These are phyloP conservation scores for Herpetomonas samuelpessoai DNA, from an alignment of 208 protist species.

Conservation along the genomic window DNA sequence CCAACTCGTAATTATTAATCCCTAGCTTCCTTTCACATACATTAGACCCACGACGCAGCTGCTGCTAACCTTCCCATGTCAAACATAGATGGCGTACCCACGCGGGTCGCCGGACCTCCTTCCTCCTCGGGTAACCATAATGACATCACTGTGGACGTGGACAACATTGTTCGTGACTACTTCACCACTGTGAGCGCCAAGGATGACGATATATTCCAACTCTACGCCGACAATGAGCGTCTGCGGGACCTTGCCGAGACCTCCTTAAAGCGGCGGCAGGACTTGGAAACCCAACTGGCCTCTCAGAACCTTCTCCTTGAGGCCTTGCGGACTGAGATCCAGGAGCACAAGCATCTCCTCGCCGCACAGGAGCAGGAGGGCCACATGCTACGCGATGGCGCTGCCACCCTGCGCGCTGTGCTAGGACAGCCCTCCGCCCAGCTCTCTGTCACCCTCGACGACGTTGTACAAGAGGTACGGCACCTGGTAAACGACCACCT, in stretches of 20 bases:
- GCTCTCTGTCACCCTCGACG: slow-evolving; percentile 28
- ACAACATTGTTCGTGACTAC: slow-evolving; percentile 61
- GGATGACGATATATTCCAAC: slow-evolving; percentile 70
- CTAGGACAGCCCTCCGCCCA: slow-evolving; percentile 42
- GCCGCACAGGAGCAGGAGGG: slow-evolving; percentile 43
- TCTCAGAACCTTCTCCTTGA: slow-evolving; percentile 32
- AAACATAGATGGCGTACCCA: too few relatives aligned
- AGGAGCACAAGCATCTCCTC: slow-evolving; percentile 48
- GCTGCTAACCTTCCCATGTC: too few relatives aligned
- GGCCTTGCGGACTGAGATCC: slow-evolving; percentile 44
- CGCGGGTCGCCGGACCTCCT: too few relatives aligned
- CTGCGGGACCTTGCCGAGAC: slow-evolving; percentile 58
- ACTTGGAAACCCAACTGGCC: slow-evolving; percentile 39
- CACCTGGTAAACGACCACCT: slow-evolving; percentile 25
- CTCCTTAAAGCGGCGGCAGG: slow-evolving; percentile 28
- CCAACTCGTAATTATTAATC: too few relatives aligned
- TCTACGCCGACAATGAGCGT: slow-evolving; percentile 72
- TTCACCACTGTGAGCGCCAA: slow-evolving; percentile 66
- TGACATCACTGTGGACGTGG: slow-evolving; percentile 48
- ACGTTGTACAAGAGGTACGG: slow-evolving; percentile 39
- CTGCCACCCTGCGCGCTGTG: slow-evolving; percentile 27
- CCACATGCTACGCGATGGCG: slow-evolving; percentile 24
- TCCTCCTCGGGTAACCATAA: background rate
- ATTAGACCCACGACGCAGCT: too few relatives aligned
- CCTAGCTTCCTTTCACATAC: too few relatives aligned